Base-by-base conservation (phyloP, 139 green algal genomes). In the Coccomyxa sp. region DNA sequence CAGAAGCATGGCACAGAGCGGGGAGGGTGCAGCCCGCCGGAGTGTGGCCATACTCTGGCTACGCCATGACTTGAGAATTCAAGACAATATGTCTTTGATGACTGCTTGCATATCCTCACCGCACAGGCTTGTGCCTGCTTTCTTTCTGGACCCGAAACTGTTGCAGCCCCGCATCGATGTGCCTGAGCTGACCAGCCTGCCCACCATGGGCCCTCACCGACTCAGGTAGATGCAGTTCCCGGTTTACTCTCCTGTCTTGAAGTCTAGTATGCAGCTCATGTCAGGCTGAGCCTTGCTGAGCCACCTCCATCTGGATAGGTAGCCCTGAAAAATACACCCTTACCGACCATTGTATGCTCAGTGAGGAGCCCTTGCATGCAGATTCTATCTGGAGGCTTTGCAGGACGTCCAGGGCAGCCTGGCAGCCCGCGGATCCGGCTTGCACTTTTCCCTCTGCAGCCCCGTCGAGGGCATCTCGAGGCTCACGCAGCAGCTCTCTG, bases 301-400 rank as follows among this genome's bases (percentile, higher is more conserved):
- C 64, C n/a, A 18, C 64, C 27, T 38, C 64, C 24, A 16, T 34
- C 6, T 34, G n/a, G 64, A 16, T 71, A 29, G n/a, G 64, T 1
- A 29, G 27, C 2, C 6, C 64, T 38, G 10, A 38, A 34, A 37
- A 71, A 36, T 8, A 70, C 27, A 70, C 35, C 22, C 50, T 64
- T 64, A 22, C 50, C 27, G 50, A 1, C 22, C 50, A 31, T 22
- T 64, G 50, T 22, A 64, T 22, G 27, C 22, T 31, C 50, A 6
- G 27, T 64, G 5, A 64, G 1, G 27, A 18, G 2, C 2, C 1
- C 5, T 12, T 64, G 50, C 50, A 71, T 6, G n/a, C 7, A 71
- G 76, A 64, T 70, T 84, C 55, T 75, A 83, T 41, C 75, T 84
- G 33, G 80, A 84, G 39, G 80, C 44, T 0, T 36, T 55, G 7